These are phyloP conservation scores for Phytophthora citricola DNA, from an alignment of 352 stramenopile species.

Conservation along the genomic window DNA sequence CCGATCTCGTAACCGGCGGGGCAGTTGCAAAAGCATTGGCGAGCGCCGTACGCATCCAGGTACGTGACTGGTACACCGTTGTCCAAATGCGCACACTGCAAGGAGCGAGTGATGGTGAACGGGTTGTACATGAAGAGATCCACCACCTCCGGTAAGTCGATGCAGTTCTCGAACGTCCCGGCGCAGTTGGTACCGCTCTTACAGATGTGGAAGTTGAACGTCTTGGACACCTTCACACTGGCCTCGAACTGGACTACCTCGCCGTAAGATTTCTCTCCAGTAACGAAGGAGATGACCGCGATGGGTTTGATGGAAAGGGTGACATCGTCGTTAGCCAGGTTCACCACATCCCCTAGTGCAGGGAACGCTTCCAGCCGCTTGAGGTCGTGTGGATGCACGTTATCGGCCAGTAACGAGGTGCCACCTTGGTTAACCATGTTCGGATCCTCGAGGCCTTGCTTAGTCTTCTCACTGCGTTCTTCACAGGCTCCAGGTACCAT, in stretches of 20 bases:
- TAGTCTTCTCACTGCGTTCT: conserved; percentile 36
- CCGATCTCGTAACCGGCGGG: conserved; percentile 39
- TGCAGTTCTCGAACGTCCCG: conserved; percentile 37
- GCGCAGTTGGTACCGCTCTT: conserved; percentile 17
- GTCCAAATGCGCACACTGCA: conserved; percentile 44
- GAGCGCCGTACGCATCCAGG: conserved; percentile 36
- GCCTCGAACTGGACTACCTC: conserved; percentile 43
- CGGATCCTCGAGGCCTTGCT: conserved; percentile 19
- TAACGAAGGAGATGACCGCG: conserved; percentile 54
- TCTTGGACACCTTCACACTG: conserved; percentile 32
- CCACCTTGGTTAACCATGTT: conserved; percentile 21
- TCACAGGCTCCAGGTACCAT: conserved; percentile 54
- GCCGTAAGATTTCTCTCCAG: conserved; percentile 41
- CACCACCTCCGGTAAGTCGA: conserved; percentile 39
- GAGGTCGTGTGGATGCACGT: conserved; percentile 31
- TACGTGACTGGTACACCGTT: conserved; percentile 61
- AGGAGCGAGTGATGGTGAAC: conserved; percentile 46
- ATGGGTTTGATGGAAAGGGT: conserved; percentile 18
- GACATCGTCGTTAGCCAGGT: conserved; percentile 15
- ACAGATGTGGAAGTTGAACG: conserved; percentile 54
- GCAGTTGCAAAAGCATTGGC: conserved; percentile 69
- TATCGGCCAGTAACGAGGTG: conserved; percentile 11
- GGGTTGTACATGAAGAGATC: conserved; percentile 77
- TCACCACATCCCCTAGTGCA: conserved; percentile 39
- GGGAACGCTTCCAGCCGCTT: conserved; percentile 48